Base-by-base conservation (phyloP, 2,329 filamentous ascomycete species). In the Phoma sp. region DNA sequence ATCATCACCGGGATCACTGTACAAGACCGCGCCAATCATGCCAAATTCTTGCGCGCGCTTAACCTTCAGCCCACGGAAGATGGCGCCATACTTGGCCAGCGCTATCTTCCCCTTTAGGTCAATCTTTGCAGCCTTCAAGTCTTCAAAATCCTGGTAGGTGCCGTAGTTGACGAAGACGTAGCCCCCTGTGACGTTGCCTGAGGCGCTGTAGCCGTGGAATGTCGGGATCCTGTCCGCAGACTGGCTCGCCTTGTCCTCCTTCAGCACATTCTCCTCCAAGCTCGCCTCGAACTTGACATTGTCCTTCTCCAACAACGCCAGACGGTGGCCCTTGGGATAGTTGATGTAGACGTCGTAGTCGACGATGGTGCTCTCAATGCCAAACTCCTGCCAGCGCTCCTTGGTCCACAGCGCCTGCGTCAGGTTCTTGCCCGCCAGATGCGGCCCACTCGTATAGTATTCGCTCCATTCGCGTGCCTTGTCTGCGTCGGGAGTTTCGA, bases 151-250 rank as follows among this genome's bases (percentile, higher is more conserved):
- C 60, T 83, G 78, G 69, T 88, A 96, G 0, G 90, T 95, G 46
- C 93, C 93, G 68, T 95, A 96, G 75, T 97, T 97, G 72, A 91
- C 92, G 68, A 89, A 98, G 26, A 96, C 90, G 61, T 91, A 95
- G 12, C 86, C 84, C 2, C 86, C 92, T 0, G 93, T 97, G 40
- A 96, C 93, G 73, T 98, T 96, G 23, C 93, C 93, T 56, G 83
- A 93, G 4, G 92, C 92, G 4, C 92, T 96, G 75, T 97, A 98
- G 47, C 93, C 95, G 70, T 98, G 93, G 78, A 98, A 98, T 0
- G 89, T 93, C 1, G 93, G 92, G 20, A 98, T 83, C 25, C 91
- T 82, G 66, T 92, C 84, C 9, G 83, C 76, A 38, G 92, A 79
- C 18, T 86, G 83, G 15, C 87, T 92, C 0, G 92, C 96, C 3